Evolutionary conservation across 1,284 basidiomycete genomes (phyloP).

Genomic region (Macrocybe sp.): DNA sequence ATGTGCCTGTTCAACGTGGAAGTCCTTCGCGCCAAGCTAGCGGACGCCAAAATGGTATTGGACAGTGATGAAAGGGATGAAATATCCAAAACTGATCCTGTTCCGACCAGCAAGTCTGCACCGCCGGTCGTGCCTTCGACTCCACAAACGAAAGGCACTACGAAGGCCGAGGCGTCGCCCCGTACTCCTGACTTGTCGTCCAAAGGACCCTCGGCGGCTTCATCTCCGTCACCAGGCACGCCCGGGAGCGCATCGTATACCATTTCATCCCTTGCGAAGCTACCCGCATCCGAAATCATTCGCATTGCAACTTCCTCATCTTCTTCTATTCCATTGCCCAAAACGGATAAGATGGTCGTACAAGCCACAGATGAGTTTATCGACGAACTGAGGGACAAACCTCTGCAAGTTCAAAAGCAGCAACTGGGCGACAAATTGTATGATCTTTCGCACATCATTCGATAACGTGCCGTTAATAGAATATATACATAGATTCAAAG

Average conservation of each 20-base stretch:
- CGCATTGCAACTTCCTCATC: conserved; percentile 46
- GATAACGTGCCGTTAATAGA: not conserved
- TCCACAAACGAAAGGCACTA: conserved; percentile 56
- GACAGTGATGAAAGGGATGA: conserved; percentile 59
- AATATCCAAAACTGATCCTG: conserved; percentile 21
- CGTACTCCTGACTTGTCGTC: conserved; percentile 71
- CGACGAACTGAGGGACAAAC: conserved; percentile 60
- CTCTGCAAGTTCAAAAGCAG: conserved; percentile 73
- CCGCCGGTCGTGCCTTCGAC: conserved; percentile 48
- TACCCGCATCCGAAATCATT: conserved; percentile 71
- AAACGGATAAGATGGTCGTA: conserved; percentile 64
- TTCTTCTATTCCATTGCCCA: conserved; percentile 58
- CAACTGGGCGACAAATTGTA: conserved; percentile 75
- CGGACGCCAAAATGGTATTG: conserved; percentile 77
- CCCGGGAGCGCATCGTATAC: conserved; percentile 43
- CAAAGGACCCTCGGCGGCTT: conserved; percentile 61
- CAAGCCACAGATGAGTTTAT: conserved; percentile 77
- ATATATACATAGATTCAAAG: conserved; percentile 53
- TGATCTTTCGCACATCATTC: conserved; percentile 21
- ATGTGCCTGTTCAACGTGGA: conserved; percentile 88
- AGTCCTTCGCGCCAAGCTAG: conserved; percentile 71
- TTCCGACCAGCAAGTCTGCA: conserved; percentile 24
- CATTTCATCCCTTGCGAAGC: conserved; percentile 53
- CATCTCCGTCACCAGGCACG: conserved; percentile 60
- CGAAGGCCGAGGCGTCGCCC: conserved; percentile 46